Evolutionary conservation across 1,284 basidiomycete species (phyloP).

Genomic region (Agroathelia rolfsii): DNA sequence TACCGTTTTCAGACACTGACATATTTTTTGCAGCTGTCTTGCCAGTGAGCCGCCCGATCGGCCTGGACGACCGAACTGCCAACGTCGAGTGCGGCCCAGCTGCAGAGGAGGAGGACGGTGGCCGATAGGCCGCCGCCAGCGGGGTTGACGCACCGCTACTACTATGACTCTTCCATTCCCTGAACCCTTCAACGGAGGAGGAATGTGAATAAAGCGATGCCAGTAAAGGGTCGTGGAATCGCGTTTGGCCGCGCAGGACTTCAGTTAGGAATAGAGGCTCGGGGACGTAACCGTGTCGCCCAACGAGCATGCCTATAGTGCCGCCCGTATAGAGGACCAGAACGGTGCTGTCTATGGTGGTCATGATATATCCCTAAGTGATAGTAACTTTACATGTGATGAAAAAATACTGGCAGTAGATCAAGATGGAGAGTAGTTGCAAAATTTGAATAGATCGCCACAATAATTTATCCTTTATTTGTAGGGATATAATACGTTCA

Average conservation of each 20-base stretch:
- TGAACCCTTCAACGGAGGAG: slow-evolving; percentile 60
- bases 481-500: too few species aligned
- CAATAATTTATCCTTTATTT: too few species aligned
- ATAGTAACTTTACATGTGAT: too few species aligned
- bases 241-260: slow-evolving; percentile 68
- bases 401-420: too few species aligned
- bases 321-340: slow-evolving; percentile 81
- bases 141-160: slow-evolving; percentile 45
- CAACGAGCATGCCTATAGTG: slow-evolving; percentile 81
- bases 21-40: slow-evolving; percentile 18
- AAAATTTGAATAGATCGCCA: too few species aligned
- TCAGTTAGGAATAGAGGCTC: slow-evolving; percentile 83
- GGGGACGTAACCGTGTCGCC: slow-evolving; percentile 74
- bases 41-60: slow-evolving; percentile 42
- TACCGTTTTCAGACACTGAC: too few species aligned
- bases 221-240: slow-evolving; percentile 79
- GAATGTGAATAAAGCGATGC: slow-evolving; percentile 73
- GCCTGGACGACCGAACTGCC: slow-evolving; percentile 61
- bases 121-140: slow-evolving; percentile 14
- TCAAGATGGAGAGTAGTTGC: too few species aligned
- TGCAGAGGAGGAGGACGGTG: slow-evolving; percentile 8
- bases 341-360: slow-evolving; percentile 65
- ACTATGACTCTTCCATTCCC: slow-evolving; percentile 60
- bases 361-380: too few species aligned
- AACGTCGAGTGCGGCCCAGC: slow-evolving; percentile 30